Base-by-base conservation (phyloP, 176 grass and related monocot genomes). In the Paspalum vaginatum region DNA sequence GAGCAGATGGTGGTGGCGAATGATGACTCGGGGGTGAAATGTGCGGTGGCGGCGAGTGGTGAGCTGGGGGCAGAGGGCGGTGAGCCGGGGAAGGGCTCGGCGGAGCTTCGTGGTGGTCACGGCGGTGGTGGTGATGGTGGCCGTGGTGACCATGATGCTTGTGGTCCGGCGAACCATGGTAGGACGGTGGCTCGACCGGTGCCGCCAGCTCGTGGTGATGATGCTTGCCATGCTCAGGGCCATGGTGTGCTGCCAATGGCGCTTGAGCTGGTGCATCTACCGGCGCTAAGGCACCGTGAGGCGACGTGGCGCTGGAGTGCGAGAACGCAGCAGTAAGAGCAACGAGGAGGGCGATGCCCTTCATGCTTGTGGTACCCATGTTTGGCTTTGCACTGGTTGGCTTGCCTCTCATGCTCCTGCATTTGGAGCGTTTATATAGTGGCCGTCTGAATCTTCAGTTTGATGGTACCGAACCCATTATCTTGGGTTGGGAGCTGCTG, bases 341-440 rank as follows among this genome's bases (percentile, higher is more conserved):
- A 9, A 84, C 18, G 24, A 85, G 64, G 41, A 81, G 77, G 8
- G 77, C 72, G 1, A 77, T 8, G 77, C 47, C 38, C 82, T 65
- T 81, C 64, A 22, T 26, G 40, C 48, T 58, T 2, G 43, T 18
- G 45, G 0, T n/a, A 45, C 3, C 63, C 70, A 79, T 66, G 10
- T 2, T 78, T 17, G 1, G 55, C 21, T 71, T 7, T 75, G 60
- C 16, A 5, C 7, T 47, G 45, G 17, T 80, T 40, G 63, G 63
- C 10, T 49, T 89, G 87, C 48, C 53, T 80, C 54, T 10, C 1
- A 9, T 3, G 8, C 70, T 21, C 1, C 11, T 47, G 41, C 62
- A 27, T 64, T 62, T 81, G 63, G 82, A 55, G 81, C 81, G 81
- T 76, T 76, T 80, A 48, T 89, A 89, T 89, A 80, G 58, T 4